A percentile compares a stretch with the other conserved stretches of the same genome.
Evolutionary conservation across 192 early-diverging fungal genomes (phyloP).

Genomic region (Diversispora eburnea): DNA sequence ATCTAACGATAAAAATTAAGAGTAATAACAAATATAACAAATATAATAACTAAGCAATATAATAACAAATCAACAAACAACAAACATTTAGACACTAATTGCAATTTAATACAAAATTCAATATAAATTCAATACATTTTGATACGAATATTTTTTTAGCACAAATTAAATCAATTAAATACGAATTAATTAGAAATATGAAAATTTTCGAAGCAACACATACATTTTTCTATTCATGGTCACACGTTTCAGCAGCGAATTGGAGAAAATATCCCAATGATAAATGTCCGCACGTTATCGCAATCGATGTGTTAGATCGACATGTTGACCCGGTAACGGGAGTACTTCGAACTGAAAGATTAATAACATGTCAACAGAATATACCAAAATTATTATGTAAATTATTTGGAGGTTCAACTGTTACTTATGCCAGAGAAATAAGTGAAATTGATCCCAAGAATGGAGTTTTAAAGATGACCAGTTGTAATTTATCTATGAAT

Average conservation of each 20-base stretch:
- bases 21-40: no score
- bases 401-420: constrained; percentile 63
- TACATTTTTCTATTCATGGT: constrained; percentile 79
- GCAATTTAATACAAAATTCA: no score
- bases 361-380: constrained; percentile 83
- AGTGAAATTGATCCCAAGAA: constrained; percentile 79
- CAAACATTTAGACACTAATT: no score
- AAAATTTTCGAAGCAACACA: constrained; percentile 82
- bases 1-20: no score
- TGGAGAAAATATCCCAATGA: constrained; percentile 99
- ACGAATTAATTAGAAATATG: constrained; percentile 45
- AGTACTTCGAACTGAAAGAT: constrained; percentile 83
- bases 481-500: constrained; percentile 83
- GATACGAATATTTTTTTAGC: no score
- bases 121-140: no score
- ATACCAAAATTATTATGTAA: constrained; percentile 72
- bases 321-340: constrained; percentile 78
- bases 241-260: constrained; percentile 77
- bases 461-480: constrained; percentile 68
- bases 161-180: no score
- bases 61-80: no score
- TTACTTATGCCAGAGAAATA: constrained; percentile 87
- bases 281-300: constrained; percentile 82
- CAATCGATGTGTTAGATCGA: constrained; percentile 86
- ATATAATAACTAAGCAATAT: no score